These are phyloP conservation scores for Aeschynomene evenia DNA, from an alignment of 306 rosid species.

Conservation along the genomic window DNA sequence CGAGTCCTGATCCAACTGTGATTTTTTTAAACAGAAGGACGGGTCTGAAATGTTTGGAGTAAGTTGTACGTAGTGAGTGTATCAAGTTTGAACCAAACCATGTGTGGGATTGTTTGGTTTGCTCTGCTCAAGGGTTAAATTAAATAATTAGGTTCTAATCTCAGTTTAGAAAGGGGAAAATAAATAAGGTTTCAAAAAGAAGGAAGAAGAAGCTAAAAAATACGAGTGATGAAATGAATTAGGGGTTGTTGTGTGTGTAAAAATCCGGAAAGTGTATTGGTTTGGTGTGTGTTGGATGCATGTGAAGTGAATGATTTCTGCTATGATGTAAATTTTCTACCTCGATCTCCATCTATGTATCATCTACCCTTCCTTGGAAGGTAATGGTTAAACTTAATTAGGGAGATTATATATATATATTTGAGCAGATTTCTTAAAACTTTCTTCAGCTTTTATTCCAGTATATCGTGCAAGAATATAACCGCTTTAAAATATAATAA, in stretches of 20 bases:
- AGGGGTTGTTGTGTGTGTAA: constrained; percentile 24
- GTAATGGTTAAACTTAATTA: constrained; percentile 15
- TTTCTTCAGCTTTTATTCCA: neutral
- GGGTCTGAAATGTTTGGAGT: constrained; percentile 29
- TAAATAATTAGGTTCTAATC: constrained; percentile 29
- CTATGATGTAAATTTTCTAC: constrained; percentile 28
- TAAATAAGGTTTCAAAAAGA: neutral
- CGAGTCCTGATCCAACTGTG: constrained; percentile 48
- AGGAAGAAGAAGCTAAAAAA: neutral
- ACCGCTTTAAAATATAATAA: too few relatives aligned
- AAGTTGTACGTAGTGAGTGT: too few relatives aligned
- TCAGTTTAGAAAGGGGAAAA: neutral
- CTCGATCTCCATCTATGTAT: too few relatives aligned
- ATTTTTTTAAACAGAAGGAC: constrained; percentile 73
- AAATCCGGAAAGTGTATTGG: constrained; percentile 4
- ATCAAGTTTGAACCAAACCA: too few relatives aligned
- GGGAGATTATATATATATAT: too few relatives aligned
- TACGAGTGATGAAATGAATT: neutral
- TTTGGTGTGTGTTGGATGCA: neutral
- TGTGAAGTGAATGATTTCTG: constrained; percentile 19
- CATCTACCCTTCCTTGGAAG: constrained; percentile 20
- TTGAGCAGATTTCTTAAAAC: constrained; percentile 1
- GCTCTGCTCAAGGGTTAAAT: neutral
- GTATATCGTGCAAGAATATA: too few relatives aligned
- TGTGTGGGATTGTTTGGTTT: neutral